Evolutionary conservation across 495 filamentous ascomycete species (phyloP).

Genomic region (Talaromyces liani): DNA sequence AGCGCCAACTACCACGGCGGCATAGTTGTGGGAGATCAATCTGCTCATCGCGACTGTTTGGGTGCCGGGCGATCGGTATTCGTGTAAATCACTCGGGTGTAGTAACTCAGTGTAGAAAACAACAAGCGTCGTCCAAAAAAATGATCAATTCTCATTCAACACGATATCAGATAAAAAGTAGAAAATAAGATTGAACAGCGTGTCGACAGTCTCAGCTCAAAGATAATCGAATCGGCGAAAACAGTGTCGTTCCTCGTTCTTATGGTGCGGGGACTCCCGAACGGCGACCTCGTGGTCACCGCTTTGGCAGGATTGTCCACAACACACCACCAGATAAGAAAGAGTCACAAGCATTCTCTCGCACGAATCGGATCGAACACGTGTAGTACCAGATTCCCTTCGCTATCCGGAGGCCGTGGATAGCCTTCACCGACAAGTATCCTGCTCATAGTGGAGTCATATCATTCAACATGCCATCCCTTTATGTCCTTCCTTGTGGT

Average conservation of each 20-base stretch:
- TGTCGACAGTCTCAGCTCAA: neutral
- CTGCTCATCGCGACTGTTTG: constrained; percentile 3
- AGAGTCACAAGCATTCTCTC: neutral
- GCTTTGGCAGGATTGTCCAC: neutral
- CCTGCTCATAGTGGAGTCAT: neutral
- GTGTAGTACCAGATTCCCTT: neutral
- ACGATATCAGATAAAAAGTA: neutral
- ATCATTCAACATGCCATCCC: neutral
- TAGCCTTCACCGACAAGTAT: neutral
- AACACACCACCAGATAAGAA: neutral
- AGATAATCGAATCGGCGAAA: neutral
- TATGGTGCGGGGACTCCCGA: neutral
- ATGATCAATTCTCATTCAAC: neutral
- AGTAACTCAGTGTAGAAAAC: neutral
- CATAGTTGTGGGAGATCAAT: constrained; percentile 26
- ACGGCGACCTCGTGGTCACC: neutral
- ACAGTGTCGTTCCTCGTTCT: neutral
- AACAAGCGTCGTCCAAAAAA: neutral
- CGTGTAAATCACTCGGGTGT: neutral
- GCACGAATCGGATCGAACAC: neutral
- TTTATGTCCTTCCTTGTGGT: neutral
- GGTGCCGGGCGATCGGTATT: neutral
- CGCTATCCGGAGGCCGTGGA: neutral
- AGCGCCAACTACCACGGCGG: constrained; percentile 49
- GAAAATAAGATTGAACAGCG: neutral